phyloP scores from a whole-genome alignment of 2,329 filamentous ascomycete species.

The Alternaria atra region DNA sequence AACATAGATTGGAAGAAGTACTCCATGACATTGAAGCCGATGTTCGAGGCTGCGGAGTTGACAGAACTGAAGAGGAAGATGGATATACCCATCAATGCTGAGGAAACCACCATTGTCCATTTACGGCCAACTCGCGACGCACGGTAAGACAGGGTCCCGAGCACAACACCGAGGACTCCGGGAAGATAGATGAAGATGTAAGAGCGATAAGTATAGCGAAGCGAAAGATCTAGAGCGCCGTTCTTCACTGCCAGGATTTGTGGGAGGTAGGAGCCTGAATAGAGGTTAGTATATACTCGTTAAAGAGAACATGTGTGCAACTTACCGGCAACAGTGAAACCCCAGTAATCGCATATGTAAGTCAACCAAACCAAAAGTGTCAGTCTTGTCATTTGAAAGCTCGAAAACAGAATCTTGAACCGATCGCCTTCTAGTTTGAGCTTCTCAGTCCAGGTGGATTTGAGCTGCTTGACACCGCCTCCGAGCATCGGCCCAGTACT shows the following conservation, averaged over 20 bases:
- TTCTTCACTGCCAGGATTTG: constrained; percentile 64
- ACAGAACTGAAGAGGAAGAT: constrained; percentile 58
- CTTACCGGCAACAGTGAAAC: constrained; percentile 58
- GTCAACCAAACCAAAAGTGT: constrained; percentile 61
- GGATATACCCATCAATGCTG: constrained; percentile 54
- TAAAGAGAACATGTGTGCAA: neutral
- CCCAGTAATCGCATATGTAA: constrained; percentile 62
- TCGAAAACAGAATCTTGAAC: constrained; percentile 58
- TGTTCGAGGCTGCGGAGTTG: constrained; percentile 57
- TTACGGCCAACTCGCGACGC: constrained; percentile 56
- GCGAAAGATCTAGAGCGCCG: constrained; percentile 54
- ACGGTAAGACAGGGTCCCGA: constrained; percentile 59
- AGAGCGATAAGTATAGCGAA: constrained; percentile 60
- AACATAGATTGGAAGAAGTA: constrained; percentile 64
- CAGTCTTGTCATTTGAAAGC: constrained; percentile 54
- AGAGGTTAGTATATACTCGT: constrained; percentile 9
- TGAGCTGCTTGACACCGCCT: constrained; percentile 40
- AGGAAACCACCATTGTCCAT: constrained; percentile 57
- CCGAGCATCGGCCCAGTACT: constrained; percentile 41
- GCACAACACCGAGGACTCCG: constrained; percentile 61
- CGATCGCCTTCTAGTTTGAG: constrained; percentile 53
- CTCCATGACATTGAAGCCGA: constrained; percentile 62
- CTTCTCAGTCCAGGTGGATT: constrained; percentile 45
- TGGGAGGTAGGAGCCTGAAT: constrained; percentile 58
- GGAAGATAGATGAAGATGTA: constrained; percentile 66